Base-by-base conservation (phyloP, 2,329 filamentous ascomycete genomes). In the Emericellopsis atlantica region DNA sequence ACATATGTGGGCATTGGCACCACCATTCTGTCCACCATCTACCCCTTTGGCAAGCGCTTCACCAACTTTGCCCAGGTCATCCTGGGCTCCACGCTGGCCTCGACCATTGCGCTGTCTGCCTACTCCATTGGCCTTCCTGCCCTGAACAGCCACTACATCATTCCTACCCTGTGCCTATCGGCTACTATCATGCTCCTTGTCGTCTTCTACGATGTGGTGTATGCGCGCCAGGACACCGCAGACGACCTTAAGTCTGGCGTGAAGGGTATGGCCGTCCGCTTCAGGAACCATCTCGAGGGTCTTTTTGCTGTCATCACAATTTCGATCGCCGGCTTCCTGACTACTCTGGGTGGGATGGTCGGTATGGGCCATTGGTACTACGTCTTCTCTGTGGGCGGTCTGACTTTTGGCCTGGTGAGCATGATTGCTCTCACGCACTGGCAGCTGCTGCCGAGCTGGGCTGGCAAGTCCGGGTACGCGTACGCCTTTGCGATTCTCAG, bases 61-160 rank as follows among this genome's bases (percentile, higher is more conserved):
- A 72, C 69, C 36, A 57, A 73, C 49, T 74, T 69, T 47, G 66
- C 71, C 2, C 70, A 74, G 48, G 57, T 66, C 32, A 64, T 70
- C 11, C 53, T 74, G 9, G 70, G 70, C 7, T 54, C 68, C 44
- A 62, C 66, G n/a, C 65, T 73, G 45, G 70, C 67, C 32, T 35
- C 32, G 8, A 35, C 32, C n/a, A 35, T 35, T 15, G 36, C 44
- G 3, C 45, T 49, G 3, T 35, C 32, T 15, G 32, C 32, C n/a
- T 35, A 35, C 9, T 35, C 32, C 8, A 14, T 35, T 35, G 47
- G 45, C 21, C 18, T 49, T 12, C 44, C 46, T 9, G 48, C 46
- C 15, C 31, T 54, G 3, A 39, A 47, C 2, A 22, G 21, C 3
- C 37, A 37, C 4, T 46, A 47, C 34, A 22, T 44, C n/a, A 21